These are phyloP conservation scores for Globisporangium viniferum DNA, from an alignment of 352 stramenopile species.

Conservation along the genomic window DNA sequence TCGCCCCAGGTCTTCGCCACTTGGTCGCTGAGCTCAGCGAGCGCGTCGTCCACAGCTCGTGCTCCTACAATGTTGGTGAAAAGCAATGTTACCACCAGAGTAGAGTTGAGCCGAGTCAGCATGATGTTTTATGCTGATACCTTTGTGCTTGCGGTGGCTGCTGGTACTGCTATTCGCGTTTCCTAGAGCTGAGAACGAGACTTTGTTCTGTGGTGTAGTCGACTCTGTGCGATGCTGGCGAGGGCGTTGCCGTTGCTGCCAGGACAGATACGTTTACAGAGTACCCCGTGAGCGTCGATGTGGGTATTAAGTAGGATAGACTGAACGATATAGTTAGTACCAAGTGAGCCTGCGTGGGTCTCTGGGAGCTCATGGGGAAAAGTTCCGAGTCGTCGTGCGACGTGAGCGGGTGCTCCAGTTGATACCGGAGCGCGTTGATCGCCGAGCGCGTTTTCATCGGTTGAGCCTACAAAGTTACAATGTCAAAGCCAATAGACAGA, in stretches of 20 bases:
- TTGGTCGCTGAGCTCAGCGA: conserved; percentile 56
- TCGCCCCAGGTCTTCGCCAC: conserved; percentile 36
- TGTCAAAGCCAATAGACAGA: conserved; percentile 4
- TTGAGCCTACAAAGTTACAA: conserved; percentile 11
- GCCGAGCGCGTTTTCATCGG: conserved; percentile 51
- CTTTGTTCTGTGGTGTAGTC: conserved; percentile 17
- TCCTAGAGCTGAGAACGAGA: conserved; percentile 16
- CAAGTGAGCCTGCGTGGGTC: conserved; percentile 44
- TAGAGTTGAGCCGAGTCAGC: not conserved
- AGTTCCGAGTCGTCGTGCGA: conserved; percentile 74
- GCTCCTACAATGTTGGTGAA: conserved; percentile 14
- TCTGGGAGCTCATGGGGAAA: conserved; percentile 40
- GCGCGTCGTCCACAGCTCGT: conserved; percentile 54
- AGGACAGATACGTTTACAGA: not conserved
- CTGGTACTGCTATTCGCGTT: conserved; percentile 16
- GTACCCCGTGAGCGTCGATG: not conserved
- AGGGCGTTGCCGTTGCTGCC: conserved; percentile 47
- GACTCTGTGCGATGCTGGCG: conserved; percentile 19
- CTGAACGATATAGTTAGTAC: conserved; percentile 20
- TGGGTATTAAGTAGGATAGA: not conserved
- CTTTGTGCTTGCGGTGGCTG: conserved; percentile 21
- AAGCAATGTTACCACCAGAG: not conserved
- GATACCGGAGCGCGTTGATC: conserved; percentile 70
- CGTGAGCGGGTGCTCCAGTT: conserved; percentile 74
- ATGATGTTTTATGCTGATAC: conserved; percentile 2